These are phyloP conservation scores for Ottelia alismoides DNA, from an alignment of 106 monocot genomes.

Conservation along the genomic window DNA sequence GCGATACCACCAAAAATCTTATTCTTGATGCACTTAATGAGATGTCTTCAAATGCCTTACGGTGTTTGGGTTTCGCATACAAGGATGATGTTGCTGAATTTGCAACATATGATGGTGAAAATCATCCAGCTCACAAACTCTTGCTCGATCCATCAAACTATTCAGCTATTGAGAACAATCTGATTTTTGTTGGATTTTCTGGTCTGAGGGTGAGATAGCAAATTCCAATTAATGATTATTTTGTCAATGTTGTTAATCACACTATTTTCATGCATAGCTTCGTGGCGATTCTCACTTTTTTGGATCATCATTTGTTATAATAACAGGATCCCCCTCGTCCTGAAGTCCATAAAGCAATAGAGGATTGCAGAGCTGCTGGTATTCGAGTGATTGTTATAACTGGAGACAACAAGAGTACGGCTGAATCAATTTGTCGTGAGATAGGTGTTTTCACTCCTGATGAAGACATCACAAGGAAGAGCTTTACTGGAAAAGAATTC, in stretches of 20 bases:
- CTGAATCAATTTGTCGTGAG: constrained; percentile 87
- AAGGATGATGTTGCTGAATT: constrained; percentile 11
- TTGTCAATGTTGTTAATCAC: no score
- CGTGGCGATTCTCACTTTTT: no score
- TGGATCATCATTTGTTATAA: background rate
- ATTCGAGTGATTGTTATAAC: constrained; percentile 94
- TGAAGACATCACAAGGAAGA: constrained; percentile 55
- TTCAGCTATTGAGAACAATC: constrained; percentile 17
- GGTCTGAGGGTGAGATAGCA: constrained; percentile 22
- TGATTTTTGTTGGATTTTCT: constrained; percentile 13
- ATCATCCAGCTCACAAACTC: constrained; percentile 15
- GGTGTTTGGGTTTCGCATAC: constrained; percentile 21
- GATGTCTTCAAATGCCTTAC: constrained; percentile 16
- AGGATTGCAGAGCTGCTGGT: constrained; percentile 80
- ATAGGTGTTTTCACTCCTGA: constrained; percentile 58
- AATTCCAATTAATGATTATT: no score
- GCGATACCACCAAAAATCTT: constrained; percentile 6
- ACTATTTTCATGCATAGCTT: no score
- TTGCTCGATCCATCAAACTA: constrained; percentile 23
- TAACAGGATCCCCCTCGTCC: constrained; percentile 74
- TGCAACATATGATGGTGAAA: constrained; percentile 15
- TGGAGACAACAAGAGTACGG: constrained; percentile 93
- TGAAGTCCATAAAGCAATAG: constrained; percentile 72
- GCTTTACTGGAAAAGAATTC: constrained; percentile 73
- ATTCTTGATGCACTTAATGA: constrained; percentile 11